phyloP scores from a whole-genome alignment of 306 rosid species.

The Cercis canadensis region DNA sequence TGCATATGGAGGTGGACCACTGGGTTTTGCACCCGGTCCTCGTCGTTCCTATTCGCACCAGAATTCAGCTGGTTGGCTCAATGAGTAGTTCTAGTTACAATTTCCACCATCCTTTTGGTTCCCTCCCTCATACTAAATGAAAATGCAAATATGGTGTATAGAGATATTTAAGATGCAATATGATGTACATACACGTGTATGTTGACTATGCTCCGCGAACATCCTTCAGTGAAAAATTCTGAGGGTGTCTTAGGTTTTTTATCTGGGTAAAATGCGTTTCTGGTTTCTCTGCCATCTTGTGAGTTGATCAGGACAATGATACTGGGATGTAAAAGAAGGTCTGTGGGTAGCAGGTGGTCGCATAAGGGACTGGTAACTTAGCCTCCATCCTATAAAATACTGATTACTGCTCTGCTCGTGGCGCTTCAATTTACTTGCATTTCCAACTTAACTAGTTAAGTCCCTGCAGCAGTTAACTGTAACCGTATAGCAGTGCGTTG shows the following conservation, averaged over 20 bases:
- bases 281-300: background rate
- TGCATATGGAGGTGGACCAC: conserved; percentile 36
- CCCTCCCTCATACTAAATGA: background rate
- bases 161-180: conserved; percentile 4
- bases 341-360: too few species aligned
- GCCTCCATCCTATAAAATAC: too few species aligned
- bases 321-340: too few species aligned
- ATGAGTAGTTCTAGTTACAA: conserved; percentile 38
- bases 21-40: conserved; percentile 55
- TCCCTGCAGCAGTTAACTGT: too few species aligned
- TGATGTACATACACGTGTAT: conserved; percentile 7
- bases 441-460: too few species aligned
- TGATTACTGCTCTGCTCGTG: too few species aligned
- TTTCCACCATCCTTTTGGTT: background rate
- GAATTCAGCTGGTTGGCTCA: conserved; percentile 62
- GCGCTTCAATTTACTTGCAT: too few species aligned
- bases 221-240: background rate
- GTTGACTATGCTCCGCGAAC: background rate
- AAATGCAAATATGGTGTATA: conserved; percentile 16
- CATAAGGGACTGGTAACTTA: too few species aligned
- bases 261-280: too few species aligned
- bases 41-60: conserved; percentile 41
- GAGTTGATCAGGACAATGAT: too few species aligned
- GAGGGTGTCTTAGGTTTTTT: too few species aligned
- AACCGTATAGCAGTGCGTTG: too few species aligned